These are phyloP conservation scores for Exserohilum turcica DNA, from an alignment of 2,329 filamentous ascomycete genomes.

Conservation along the genomic window DNA sequence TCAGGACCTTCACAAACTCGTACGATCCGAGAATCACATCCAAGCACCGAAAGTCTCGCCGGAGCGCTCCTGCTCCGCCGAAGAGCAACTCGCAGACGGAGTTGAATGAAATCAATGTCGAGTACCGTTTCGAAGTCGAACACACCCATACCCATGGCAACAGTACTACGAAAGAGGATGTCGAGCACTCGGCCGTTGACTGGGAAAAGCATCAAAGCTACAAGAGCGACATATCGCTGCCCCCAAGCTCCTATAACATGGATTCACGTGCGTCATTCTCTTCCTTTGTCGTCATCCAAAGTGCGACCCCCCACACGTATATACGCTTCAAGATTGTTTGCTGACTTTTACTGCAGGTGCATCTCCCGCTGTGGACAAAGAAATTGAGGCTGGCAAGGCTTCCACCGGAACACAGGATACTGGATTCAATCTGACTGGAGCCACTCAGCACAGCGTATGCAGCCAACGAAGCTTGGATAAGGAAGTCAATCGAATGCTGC, in stretches of 20 bases:
- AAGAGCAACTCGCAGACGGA: slow-evolving; percentile 7
- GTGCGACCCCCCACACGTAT: too few relatives aligned
- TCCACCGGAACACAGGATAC: not conserved
- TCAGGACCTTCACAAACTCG: not conserved
- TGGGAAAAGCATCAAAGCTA: not conserved
- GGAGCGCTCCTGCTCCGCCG: not conserved
- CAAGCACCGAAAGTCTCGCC: not conserved
- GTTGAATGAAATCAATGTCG: slow-evolving; percentile 9
- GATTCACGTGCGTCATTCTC: not conserved
- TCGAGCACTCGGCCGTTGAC: not conserved
- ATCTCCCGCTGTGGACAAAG: not conserved
- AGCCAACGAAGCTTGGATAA: slow-evolving; percentile 14
- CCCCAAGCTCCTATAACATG: not conserved
- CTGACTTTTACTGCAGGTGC: not conserved
- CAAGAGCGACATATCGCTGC: not conserved
- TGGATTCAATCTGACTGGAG: not conserved
- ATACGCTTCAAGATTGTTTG: too few relatives aligned
- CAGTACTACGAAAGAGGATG: not conserved
- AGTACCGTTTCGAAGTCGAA: slow-evolving; percentile 5
- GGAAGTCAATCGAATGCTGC: slow-evolving; percentile 35
- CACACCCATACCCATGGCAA: slow-evolving; percentile 14
- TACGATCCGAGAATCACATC: slow-evolving; percentile 1
- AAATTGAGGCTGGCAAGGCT: not conserved
- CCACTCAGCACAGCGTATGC: not conserved
- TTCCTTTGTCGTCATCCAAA: not conserved